Evolutionary conservation across 306 rosid genomes (phyloP).

Genomic region (Oemleria cerasiformis): DNA sequence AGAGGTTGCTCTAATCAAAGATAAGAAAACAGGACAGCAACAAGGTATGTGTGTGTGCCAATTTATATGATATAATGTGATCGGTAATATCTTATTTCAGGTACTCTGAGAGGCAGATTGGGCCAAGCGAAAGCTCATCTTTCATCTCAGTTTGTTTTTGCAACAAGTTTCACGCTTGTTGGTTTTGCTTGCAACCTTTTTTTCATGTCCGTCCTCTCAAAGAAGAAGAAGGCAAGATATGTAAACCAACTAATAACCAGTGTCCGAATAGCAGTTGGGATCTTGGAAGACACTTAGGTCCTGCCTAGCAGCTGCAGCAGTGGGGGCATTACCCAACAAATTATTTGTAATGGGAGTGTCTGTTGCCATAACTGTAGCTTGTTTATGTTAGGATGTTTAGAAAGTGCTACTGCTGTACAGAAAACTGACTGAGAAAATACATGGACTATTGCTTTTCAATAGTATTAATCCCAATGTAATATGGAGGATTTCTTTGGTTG

Average conservation of each 20-base stretch:
- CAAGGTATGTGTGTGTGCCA: slow-evolving; percentile 62
- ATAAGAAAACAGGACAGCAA: slow-evolving; percentile 91
- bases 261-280: slow-evolving; percentile 68
- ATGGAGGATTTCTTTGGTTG: slow-evolving; percentile 36
- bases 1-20: slow-evolving; percentile 91
- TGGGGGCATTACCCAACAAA: slow-evolving; percentile 48
- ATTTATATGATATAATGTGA: slow-evolving; percentile 39
- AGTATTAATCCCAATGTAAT: slow-evolving; percentile 57
- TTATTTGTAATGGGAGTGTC: slow-evolving; percentile 58
- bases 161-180: slow-evolving; percentile 80
- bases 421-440: slow-evolving; percentile 44
- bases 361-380: slow-evolving; percentile 46
- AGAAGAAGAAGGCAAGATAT: slow-evolving; percentile 55
- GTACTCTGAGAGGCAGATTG: slow-evolving; percentile 84
- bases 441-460: slow-evolving; percentile 42
- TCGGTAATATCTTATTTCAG: slow-evolving; percentile 69
- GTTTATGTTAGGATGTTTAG: slow-evolving; percentile 46
- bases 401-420: slow-evolving; percentile 52
- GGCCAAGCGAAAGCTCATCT: slow-evolving; percentile 69
- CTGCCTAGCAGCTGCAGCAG: slow-evolving; percentile 62
- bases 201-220: slow-evolving; percentile 55
- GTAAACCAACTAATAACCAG: slow-evolving; percentile 56
- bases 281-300: slow-evolving; percentile 68
- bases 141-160: slow-evolving; percentile 78
- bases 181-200: slow-evolving; percentile 64